Percentiles rank a stretch among this genome's conserved stretches.
Conservation (phyloP, 2,329 filamentous ascomycete genomes). For the Cladosporium sp. region DNA sequence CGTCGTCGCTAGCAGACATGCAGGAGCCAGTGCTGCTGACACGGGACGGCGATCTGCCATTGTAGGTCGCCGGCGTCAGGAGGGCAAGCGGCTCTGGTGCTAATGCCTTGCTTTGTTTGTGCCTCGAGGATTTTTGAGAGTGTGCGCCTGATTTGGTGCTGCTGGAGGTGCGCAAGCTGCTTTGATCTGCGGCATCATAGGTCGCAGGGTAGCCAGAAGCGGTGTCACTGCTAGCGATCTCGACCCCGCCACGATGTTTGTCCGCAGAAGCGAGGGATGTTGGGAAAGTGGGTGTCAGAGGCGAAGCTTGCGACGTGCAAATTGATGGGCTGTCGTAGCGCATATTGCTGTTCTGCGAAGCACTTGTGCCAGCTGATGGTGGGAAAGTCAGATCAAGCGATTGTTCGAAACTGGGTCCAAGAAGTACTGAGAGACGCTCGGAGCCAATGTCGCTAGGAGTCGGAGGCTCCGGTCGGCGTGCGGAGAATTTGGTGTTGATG, state of each 20-base stretch:
- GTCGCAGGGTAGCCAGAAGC: neutral
- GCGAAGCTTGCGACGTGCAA: constrained; percentile 23
- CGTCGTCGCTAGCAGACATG: constrained; percentile 43
- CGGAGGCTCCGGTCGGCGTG: neutral
- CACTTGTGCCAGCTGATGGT: constrained; percentile 2
- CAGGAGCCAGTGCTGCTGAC: constrained; percentile 22
- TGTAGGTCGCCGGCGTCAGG: constrained; percentile 1
- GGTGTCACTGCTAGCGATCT: constrained; percentile 7
- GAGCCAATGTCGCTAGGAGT: neutral
- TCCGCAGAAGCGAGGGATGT: neutral
- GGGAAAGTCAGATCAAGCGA: neutral
- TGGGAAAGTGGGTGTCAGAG: constrained; percentile 19
- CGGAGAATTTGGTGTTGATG: neutral
- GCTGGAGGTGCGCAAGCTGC: constrained; percentile 4
- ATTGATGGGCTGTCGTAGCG: constrained; percentile 15
- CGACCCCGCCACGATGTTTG: neutral
- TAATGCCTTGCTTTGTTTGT: neutral
- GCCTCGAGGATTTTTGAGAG: neutral
- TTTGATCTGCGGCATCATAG: constrained; percentile 5
- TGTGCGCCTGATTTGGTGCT: neutral
- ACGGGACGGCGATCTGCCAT: neutral
- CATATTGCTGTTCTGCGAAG: constrained; percentile 7
- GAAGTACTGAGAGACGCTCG: constrained; percentile 1
- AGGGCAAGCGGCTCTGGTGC: neutral
- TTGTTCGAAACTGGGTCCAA: constrained; percentile 12